Evolutionary conservation across 2,329 filamentous ascomycete species (phyloP).

Genomic region (Fusarium sp.): DNA sequence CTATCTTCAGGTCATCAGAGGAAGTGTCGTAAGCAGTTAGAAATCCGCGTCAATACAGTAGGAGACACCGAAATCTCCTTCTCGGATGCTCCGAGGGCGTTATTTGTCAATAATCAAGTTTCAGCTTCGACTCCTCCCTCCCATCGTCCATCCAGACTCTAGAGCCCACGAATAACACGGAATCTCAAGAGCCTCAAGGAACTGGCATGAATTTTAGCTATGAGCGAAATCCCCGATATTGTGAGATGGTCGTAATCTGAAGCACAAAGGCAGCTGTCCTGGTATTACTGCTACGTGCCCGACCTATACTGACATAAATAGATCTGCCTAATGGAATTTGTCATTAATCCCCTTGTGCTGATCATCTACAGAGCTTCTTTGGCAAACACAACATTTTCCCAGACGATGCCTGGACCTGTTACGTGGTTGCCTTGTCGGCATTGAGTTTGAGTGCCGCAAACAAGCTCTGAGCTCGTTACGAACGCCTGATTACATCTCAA

Average conservation of each 20-base stretch:
- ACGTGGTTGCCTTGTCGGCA: not conserved
- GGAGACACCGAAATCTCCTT: not conserved
- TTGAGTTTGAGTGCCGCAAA: not conserved
- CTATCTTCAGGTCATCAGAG: not conserved
- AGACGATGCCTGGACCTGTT: not conserved
- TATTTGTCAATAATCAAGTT: not conserved
- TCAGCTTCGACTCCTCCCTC: not conserved
- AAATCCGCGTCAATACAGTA: not conserved
- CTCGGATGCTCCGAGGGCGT: no score
- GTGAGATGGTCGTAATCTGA: not conserved
- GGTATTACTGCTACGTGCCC: not conserved
- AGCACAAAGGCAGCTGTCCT: not conserved
- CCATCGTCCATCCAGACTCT: fast-evolving
- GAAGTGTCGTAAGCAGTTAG: not conserved
- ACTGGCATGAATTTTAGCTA: not conserved
- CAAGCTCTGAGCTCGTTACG: not conserved
- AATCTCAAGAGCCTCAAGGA: not conserved
- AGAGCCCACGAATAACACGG: not conserved
- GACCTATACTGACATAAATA: not conserved
- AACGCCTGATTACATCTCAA: not conserved
- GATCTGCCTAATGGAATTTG: not conserved
- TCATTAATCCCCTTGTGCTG: not conserved
- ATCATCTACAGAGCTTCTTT: no score
- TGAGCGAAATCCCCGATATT: not conserved
- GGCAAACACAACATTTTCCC: not conserved